A percentile compares a stretch with the other conserved stretches of the same genome.
These are phyloP conservation scores for Entomortierella chlamydospora DNA, from an alignment of 192 early-diverging fungal genomes.

Conservation along the genomic window DNA sequence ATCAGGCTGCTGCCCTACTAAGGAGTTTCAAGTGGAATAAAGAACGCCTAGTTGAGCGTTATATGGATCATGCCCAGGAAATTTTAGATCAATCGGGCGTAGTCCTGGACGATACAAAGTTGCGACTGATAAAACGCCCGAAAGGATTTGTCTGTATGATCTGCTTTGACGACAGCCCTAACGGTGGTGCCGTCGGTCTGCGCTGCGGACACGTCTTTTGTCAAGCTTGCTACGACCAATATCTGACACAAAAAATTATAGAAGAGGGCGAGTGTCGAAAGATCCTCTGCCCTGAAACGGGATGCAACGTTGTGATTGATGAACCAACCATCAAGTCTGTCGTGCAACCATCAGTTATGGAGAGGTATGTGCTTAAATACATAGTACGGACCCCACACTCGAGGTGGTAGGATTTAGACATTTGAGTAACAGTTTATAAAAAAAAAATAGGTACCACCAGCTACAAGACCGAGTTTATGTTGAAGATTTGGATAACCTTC, in stretches of 20 bases:
- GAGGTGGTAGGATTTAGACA: too few relatives aligned
- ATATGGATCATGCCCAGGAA: conserved; percentile 75
- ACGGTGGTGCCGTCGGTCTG: conserved; percentile 75
- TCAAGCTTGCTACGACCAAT: conserved; percentile 85
- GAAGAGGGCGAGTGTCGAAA: conserved; percentile 90
- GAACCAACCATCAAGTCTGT: conserved; percentile 80
- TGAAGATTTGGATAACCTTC: conserved; percentile 82
- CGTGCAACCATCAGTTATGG: conserved; percentile 65
- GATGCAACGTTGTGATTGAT: conserved; percentile 87
- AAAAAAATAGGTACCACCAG: conserved; percentile 79
- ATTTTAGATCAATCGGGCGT: conserved; percentile 80
- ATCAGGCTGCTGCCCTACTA: conserved; percentile 82
- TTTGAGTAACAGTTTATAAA: too few relatives aligned
- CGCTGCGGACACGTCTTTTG: conserved; percentile 93
- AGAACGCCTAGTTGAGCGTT: conserved; percentile 82
- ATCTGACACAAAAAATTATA: conserved; percentile 85
- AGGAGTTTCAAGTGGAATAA: conserved; percentile 89
- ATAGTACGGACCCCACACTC: too few relatives aligned
- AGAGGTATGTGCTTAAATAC: conserved; percentile 65
- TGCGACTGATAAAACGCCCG: conserved; percentile 54
- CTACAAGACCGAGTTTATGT: conserved; percentile 92
- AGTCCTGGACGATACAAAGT: conserved; percentile 61
- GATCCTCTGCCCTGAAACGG: conserved; percentile 84
- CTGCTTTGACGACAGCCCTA: conserved; percentile 82
- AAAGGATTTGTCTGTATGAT: conserved; percentile 86